Evolutionary conservation across 176 grass and related monocot species (phyloP).

Genomic region (Cenchrus fungigraminus): DNA sequence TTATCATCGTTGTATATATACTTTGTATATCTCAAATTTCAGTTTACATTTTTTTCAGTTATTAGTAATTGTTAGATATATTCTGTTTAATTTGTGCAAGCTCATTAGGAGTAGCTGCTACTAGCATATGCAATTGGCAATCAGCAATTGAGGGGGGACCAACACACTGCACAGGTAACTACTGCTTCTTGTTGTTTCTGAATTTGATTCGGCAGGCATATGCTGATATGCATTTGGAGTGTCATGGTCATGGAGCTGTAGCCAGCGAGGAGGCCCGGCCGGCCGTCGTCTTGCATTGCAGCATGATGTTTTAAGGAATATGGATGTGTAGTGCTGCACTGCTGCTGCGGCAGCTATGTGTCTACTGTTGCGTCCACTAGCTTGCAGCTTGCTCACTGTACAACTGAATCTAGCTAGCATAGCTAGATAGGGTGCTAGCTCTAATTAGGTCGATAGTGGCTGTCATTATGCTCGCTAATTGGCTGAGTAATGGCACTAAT

Average conservation of each 20-base stretch:
- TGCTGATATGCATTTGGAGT: too few relatives aligned
- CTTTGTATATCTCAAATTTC: not conserved
- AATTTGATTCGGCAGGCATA: not conserved
- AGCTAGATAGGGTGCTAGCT: not conserved
- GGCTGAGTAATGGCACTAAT: slow-evolving; percentile 6
- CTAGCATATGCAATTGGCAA: not conserved
- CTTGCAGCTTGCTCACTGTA: too few relatives aligned
- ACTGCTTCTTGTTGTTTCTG: not conserved
- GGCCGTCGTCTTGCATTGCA: too few relatives aligned
- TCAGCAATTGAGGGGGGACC: not conserved
- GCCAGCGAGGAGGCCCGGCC: too few relatives aligned
- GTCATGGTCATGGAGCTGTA: too few relatives aligned
- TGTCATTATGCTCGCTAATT: slow-evolving; percentile 29
- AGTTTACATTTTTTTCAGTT: not conserved
- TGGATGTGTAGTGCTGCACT: too few relatives aligned
- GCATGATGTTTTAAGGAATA: too few relatives aligned
- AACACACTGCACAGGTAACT: not conserved
- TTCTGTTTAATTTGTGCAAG: not conserved
- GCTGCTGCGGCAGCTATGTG: not conserved
- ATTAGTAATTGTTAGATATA: not conserved
- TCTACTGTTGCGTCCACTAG: slow-evolving; percentile 38
- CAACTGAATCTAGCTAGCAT: not conserved
- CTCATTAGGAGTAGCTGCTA: slow-evolving; percentile 37
- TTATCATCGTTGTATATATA: not conserved
- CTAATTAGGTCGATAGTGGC: slow-evolving; percentile 19